phyloP scores from a whole-genome alignment of 73 alveolate species.

The Stentor coeruleus region DNA sequence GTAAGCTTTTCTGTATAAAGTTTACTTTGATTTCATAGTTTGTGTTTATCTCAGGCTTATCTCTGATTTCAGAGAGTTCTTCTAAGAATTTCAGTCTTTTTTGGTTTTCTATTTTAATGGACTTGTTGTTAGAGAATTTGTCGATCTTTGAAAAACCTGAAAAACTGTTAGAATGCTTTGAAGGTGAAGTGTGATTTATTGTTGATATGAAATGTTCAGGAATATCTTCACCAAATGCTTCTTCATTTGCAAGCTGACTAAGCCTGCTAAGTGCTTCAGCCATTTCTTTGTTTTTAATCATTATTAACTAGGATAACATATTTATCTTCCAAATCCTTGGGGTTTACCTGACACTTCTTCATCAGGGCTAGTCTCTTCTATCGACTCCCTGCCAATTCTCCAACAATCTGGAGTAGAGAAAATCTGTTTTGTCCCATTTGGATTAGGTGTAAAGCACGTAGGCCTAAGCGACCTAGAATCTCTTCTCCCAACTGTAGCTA shows the following conservation, averaged over 20 bases:
- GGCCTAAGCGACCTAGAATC: background rate
- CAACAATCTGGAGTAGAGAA: background rate
- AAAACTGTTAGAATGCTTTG: background rate
- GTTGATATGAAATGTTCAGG: background rate
- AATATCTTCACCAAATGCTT: background rate
- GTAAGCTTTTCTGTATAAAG: background rate
- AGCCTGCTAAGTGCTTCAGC: background rate
- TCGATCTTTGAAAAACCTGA: background rate
- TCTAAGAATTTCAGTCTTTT: background rate
- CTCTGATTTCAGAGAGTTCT: background rate
- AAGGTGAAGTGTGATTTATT: background rate
- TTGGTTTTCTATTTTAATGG: background rate
- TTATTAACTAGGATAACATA: no score
- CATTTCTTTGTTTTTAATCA: no score
- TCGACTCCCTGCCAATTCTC: background rate
- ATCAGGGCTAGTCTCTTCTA: background rate
- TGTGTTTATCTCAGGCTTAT: background rate
- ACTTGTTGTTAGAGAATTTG: background rate
- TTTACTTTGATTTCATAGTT: background rate
- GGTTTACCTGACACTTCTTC: background rate
- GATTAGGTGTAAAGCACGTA: background rate
- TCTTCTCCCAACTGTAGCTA: background rate
- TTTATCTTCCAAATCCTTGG: no score
- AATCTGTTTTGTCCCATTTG: background rate
- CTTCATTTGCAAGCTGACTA: background rate